phyloP scores from a whole-genome alignment of 306 rosid species.

The barrel medic (Medicago truncatula) region DNA sequence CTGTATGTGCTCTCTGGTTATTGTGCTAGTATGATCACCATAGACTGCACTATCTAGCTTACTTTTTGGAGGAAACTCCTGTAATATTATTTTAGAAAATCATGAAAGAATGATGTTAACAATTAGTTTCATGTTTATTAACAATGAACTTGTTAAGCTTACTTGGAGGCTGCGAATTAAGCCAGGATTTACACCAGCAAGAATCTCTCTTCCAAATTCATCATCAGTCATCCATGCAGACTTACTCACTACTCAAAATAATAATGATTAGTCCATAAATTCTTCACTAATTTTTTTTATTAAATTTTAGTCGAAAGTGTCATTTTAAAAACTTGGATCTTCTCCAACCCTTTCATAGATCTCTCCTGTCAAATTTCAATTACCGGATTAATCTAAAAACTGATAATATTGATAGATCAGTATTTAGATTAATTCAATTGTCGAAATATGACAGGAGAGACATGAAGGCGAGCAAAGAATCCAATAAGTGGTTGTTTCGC shows the following conservation, averaged over 20 bases:
- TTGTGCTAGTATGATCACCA: conserved; percentile 71
- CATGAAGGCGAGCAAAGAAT: too few species aligned
- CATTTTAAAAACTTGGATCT: too few species aligned
- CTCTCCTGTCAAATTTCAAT: neutral
- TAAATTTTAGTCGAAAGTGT: neutral
- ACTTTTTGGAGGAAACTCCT: conserved; percentile 75
- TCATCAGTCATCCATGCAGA: conserved; percentile 76
- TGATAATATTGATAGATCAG: too few species aligned
- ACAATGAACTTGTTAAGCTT: neutral
- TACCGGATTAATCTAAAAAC: too few species aligned
- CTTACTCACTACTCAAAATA: conserved; percentile 43
- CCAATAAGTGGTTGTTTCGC: neutral
- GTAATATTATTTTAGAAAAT: conserved; percentile 24
- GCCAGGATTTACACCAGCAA: conserved; percentile 65
- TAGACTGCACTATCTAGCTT: conserved; percentile 53
- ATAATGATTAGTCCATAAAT: neutral
- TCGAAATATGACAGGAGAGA: too few species aligned
- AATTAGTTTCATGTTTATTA: neutral
- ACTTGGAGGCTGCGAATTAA: conserved; percentile 44
- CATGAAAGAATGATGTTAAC: neutral
- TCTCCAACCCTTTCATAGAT: too few species aligned
- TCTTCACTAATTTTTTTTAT: too few species aligned
- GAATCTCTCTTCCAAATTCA: conserved; percentile 71
- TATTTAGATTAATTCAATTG: too few species aligned
- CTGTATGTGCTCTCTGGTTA: conserved; percentile 50